Conservation (phyloP, 2,329 filamentous ascomycete species). For the Talaromyces sp. region DNA sequence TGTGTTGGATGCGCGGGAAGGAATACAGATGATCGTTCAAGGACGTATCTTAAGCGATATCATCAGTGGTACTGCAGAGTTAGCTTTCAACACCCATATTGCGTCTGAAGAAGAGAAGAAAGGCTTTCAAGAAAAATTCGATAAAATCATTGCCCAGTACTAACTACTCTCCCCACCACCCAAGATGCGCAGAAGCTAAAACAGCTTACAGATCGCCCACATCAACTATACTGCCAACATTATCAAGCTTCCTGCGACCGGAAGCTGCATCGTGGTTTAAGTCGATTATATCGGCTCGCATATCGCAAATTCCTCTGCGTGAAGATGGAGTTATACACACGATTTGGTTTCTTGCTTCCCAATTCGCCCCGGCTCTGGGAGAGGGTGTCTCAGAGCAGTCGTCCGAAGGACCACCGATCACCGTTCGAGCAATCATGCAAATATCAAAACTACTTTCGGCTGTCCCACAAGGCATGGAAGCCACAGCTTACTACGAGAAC, state of each 20-base stretch:
- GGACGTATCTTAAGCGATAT: conserved; percentile 37
- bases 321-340: conserved; percentile 37
- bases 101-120: conserved; percentile 13
- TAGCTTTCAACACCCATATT: conserved; percentile 31
- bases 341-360: conserved; percentile 37
- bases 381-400: conserved; percentile 23
- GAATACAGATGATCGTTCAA: conserved; percentile 34
- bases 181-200: conserved; percentile 10
- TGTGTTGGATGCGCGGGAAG: conserved; percentile 25
- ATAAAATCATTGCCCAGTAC: conserved; percentile 31
- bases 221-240: conserved; percentile 26
- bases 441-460: conserved; percentile 37
- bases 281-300: conserved; percentile 26
- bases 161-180: neutral
- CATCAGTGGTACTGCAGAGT: conserved; percentile 32
- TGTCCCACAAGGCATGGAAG: conserved; percentile 33
- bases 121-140: conserved; percentile 19
- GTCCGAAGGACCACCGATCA: conserved; percentile 34
- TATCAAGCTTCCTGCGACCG: conserved; percentile 33
- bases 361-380: conserved; percentile 36
- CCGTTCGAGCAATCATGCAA: conserved; percentile 41
- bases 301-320: conserved; percentile 36
- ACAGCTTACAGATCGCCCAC: conserved; percentile 27
- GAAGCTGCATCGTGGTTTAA: conserved; percentile 36
- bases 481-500: conserved; percentile 30